Evolutionary conservation across 805 yeast species (phyloP), one percentile per base, ranked within the genome.

Genomic region (Lipomyces kockii): DNA sequence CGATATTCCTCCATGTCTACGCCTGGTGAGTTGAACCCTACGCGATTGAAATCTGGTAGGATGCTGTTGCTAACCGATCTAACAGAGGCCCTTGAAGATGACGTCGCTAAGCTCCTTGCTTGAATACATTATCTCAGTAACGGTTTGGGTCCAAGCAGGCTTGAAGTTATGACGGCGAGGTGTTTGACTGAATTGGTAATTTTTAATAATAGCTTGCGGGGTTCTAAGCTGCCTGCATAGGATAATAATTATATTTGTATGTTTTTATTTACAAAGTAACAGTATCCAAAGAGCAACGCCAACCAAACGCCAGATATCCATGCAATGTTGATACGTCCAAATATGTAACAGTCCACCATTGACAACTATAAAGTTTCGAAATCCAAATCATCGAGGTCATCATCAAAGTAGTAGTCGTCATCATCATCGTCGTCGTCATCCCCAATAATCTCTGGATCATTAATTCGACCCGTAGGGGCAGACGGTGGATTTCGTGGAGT

Each of bases 1-100:
- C 85, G 97, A 74, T 87, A 81, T 79, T 84, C 89, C 14, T 86
- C 97, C 4, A 78, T 86, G 63, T 86, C 91, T 39, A 83, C 87
- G 60, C 98, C 98, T 39, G 74, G 62, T 62, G 49, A 17, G 65
- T 25, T 25, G 17, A n/a, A 29, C 7, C n/a, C 7, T 46, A 32
- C n/a, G 49, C 63, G 35, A 29, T 52, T 35, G 51, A 3, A 12
- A 20, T 5, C 49, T 35, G 37, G 29, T 5, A 29, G 29, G 29
- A 22, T 14, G 32, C 37, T 52, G 29, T 22, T 11, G 20, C 58
- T 57, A 57, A 57, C 43, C 3, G 17, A 9, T 14, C 12, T 3
- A 22, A 43, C 52, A 62, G 69, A 66, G 54, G 11, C 59, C 51
- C 39, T 66, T 49, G 57, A 49, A 3, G 56, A 62, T 32, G 70